These are phyloP conservation scores for Yamadazyma diddensiae DNA, from an alignment of 1,139 yeast species.

Conservation along the genomic window DNA sequence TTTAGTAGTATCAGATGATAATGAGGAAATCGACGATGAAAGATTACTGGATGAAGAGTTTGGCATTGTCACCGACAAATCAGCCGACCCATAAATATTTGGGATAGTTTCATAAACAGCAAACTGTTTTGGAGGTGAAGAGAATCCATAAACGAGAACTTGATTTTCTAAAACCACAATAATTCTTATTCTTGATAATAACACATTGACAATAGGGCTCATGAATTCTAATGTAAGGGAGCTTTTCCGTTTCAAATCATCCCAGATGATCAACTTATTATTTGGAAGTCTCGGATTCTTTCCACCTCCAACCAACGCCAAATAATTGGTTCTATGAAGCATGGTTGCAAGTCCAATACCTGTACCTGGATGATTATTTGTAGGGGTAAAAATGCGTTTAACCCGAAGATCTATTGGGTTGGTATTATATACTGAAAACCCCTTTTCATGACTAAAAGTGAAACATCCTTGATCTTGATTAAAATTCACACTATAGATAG, in stretches of 20 bases:
- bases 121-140: slow-evolving; percentile 70
- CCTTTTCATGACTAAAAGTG: slow-evolving; percentile 76
- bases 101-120: slow-evolving; percentile 70
- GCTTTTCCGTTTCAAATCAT: slow-evolving; percentile 75
- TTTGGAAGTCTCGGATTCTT: slow-evolving; percentile 70
- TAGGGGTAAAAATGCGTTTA: slow-evolving; percentile 47
- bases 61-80: slow-evolving; percentile 41
- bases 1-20: slow-evolving; percentile 14
- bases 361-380: slow-evolving; percentile 24
- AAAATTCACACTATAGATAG: slow-evolving; percentile 60
- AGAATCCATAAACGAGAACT: slow-evolving; percentile 75
- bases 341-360: slow-evolving; percentile 78
- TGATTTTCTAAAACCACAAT: slow-evolving; percentile 67
- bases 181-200: slow-evolving; percentile 71
- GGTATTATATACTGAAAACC: slow-evolving; percentile 83
- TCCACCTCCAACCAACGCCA: slow-evolving; percentile 90
- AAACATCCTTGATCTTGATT: slow-evolving; percentile 92
- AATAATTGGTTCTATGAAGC: slow-evolving; percentile 87
- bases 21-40: slow-evolving; percentile 12
- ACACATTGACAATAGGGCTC: slow-evolving; percentile 70
- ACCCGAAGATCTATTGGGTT: slow-evolving; percentile 85
- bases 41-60: slow-evolving; percentile 11
- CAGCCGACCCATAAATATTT: slow-evolving; percentile 69
- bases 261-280: slow-evolving; percentile 85
- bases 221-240: slow-evolving; percentile 74